phyloP scores from a whole-genome alignment of 495 filamentous ascomycete genomes.

The Hypoxylon crocopeplum region DNA sequence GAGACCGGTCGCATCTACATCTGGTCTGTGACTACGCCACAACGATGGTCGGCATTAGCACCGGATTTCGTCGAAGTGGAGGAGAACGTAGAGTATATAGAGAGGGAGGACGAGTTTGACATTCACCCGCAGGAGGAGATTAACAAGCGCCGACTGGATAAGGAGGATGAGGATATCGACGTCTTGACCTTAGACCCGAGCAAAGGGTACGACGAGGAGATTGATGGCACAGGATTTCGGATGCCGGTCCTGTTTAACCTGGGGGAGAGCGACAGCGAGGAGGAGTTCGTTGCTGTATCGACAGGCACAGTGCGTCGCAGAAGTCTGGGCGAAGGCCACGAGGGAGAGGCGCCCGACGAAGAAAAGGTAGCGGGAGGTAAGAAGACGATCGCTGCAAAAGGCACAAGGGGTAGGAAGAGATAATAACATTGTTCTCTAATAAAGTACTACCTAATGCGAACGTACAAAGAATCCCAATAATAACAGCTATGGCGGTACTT shows the following conservation, averaged over 20 bases:
- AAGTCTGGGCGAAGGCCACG: conserved; percentile 58
- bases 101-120: conserved; percentile 96
- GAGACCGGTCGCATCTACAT: conserved; percentile 89
- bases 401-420: conserved; percentile 40
- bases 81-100: conserved; percentile 96
- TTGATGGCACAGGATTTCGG: conserved; percentile 64
- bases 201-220: conserved; percentile 64
- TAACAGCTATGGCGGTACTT: too few relatives aligned
- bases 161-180: conserved; percentile 87
- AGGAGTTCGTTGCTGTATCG: conserved; percentile 85
- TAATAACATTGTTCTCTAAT: conserved; percentile 5
- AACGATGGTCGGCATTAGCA: conserved; percentile 95
- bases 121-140: conserved; percentile 96
- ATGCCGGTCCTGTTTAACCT: conserved; percentile 90
- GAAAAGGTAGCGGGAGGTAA: conserved; percentile 45
- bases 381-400: conserved; percentile 31
- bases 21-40: conserved; percentile 90
- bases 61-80: conserved; percentile 98
- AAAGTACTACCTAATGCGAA: background rate
- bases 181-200: conserved; percentile 76
- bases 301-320: conserved; percentile 83
- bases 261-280: conserved; percentile 75
- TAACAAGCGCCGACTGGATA: conserved; percentile 84
- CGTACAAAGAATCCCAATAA: too few relatives aligned
- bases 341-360: conserved; percentile 49